Conservation (phyloP, 768 basidiomycete genomes). For the Macrocybe gigantea region DNA sequence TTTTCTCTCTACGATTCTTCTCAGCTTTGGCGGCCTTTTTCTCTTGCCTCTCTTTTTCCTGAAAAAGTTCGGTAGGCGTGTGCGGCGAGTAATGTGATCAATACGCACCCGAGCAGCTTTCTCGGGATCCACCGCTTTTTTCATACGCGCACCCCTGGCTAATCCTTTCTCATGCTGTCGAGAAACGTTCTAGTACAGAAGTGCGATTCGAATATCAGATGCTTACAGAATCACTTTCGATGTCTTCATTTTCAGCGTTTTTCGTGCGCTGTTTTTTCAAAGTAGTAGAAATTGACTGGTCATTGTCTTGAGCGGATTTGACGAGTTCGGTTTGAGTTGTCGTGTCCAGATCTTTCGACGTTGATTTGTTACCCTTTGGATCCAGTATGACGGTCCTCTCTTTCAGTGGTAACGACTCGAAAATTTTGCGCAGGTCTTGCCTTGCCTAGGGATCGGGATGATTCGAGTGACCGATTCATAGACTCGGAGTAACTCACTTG, state of each 20-base stretch:
- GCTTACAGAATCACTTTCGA: not conserved
- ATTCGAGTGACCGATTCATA: not conserved
- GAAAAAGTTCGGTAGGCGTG: constrained; percentile 1
- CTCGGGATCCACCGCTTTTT: constrained; percentile 50
- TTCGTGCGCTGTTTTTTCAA: not conserved
- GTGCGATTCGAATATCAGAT: too few species aligned
- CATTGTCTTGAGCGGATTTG: too few species aligned
- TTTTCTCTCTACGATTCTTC: constrained; percentile 66
- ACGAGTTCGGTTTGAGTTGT: too few species aligned
- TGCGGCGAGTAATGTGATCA: not conserved
- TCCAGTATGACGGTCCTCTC: constrained; percentile 54
- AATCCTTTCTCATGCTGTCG: constrained; percentile 9
- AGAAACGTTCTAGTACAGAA: too few species aligned
- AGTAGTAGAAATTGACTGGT: not conserved
- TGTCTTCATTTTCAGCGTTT: not conserved
- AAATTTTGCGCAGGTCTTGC: constrained; percentile 44
- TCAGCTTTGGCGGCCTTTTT: constrained; percentile 65
- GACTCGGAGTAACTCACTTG: constrained; percentile 39
- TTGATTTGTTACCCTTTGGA: constrained; percentile 33
- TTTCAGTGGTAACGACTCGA: constrained; percentile 50
- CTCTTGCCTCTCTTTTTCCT: constrained; percentile 69
- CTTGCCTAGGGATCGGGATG: constrained; percentile 44
- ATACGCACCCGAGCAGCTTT: constrained; percentile 48
- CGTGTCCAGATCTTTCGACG: constrained; percentile 10
- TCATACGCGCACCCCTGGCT: constrained; percentile 30